phyloP scores from a whole-genome alignment of 345 rosid genomes.

The Eucalyptus cladocalyx region DNA sequence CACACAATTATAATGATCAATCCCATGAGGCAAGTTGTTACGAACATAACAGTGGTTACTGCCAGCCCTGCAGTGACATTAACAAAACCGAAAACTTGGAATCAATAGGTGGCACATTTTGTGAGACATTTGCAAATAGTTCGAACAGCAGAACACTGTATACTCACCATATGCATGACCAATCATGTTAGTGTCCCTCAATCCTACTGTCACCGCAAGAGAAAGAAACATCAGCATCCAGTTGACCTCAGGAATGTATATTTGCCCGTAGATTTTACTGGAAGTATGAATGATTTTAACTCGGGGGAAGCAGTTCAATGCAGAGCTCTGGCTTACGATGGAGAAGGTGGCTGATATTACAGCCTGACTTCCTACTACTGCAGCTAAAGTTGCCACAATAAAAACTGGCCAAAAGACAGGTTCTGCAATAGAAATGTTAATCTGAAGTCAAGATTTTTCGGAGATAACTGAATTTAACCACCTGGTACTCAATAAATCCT shows the following conservation, averaged over 20 bases:
- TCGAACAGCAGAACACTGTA: not conserved
- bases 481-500: not conserved
- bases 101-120: not conserved
- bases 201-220: conserved; percentile 59
- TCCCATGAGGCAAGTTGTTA: conserved; percentile 67
- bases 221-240: conserved; percentile 86
- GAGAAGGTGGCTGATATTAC: conserved; percentile 90
- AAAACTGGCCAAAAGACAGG: conserved; percentile 83
- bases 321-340: conserved; percentile 70
- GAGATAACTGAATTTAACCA: not conserved
- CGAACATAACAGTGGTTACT: conserved; percentile 68
- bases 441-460: not conserved
- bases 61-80: conserved; percentile 45
- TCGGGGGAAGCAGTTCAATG: conserved; percentile 80
- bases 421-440: conserved; percentile 20
- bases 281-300: conserved; percentile 81
- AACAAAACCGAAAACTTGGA: not conserved
- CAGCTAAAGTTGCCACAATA: conserved; percentile 72
- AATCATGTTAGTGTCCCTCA: conserved; percentile 54
- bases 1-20: conserved; percentile 58
- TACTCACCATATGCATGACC: conserved; percentile 79
- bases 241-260: conserved; percentile 84
- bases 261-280: conserved; percentile 65
- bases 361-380: conserved; percentile 87
- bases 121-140: not conserved